These are phyloP conservation scores for Closterium sp. DNA, from an alignment of 139 green algal genomes.

Conservation along the genomic window DNA sequence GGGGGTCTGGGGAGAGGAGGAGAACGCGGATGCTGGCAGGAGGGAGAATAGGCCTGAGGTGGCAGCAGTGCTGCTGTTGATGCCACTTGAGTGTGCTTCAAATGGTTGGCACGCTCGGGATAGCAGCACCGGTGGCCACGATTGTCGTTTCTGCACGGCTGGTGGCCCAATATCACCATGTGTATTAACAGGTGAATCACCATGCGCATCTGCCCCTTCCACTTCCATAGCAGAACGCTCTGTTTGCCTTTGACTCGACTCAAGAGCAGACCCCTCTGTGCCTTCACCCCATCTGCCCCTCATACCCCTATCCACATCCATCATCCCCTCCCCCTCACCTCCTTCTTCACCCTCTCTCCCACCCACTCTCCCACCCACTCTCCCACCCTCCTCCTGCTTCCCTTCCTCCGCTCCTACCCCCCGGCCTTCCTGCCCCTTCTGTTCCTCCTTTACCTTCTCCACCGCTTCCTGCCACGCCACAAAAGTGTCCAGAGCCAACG, in stretches of 20 bases:
- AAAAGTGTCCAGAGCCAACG: conserved; percentile 31
- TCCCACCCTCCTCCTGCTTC: no score
- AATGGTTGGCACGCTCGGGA: background rate
- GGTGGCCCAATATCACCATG: background rate
- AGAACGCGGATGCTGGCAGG: background rate
- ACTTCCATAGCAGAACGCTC: background rate
- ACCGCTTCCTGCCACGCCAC: background rate
- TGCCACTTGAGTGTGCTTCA: background rate
- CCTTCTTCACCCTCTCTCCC: no score
- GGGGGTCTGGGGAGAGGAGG: background rate
- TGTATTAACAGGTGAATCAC: background rate
- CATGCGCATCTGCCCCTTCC: background rate
- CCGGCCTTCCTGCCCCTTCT: no score
- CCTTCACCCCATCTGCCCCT: background rate
- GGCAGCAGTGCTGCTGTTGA: background rate
- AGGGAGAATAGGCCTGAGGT: background rate
- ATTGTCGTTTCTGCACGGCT: background rate
- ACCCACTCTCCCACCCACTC: no score
- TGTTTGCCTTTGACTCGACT: no score
- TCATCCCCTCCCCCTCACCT: no score
- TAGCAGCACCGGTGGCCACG: background rate
- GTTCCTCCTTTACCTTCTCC: background rate
- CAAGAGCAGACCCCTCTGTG: no score
- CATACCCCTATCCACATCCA: background rate
- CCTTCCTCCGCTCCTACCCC: background rate